Percentiles rank a stretch among this genome's conserved stretches.
Conservation (phyloP, 2,329 filamentous ascomycete species). For the Clarireedia paspali region DNA sequence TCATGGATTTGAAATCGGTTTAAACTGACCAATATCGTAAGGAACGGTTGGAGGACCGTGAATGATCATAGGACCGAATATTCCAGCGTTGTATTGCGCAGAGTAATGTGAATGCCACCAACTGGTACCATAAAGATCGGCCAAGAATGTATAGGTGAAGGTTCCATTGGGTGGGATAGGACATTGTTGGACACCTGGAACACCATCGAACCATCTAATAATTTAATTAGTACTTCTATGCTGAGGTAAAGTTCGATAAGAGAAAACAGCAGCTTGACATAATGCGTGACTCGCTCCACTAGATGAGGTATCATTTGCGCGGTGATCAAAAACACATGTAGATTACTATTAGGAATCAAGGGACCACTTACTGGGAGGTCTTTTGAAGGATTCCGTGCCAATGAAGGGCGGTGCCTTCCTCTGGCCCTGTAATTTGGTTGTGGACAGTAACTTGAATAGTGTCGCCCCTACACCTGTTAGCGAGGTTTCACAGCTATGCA, state of each 20-base stretch:
- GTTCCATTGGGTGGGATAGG: slow-evolving; percentile 45
- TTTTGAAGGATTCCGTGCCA: slow-evolving; percentile 42
- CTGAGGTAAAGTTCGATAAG: no score
- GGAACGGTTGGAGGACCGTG: slow-evolving; percentile 48
- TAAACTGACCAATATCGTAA: slow-evolving; percentile 44
- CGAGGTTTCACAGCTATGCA: neutral
- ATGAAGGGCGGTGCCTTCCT: slow-evolving; percentile 34
- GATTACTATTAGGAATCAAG: no score
- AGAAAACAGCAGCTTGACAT: no score
- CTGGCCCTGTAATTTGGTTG: slow-evolving; percentile 51
- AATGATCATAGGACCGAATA: slow-evolving; percentile 53
- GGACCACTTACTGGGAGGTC: slow-evolving; percentile 13
- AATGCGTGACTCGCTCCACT: no score
- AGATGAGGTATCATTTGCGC: no score
- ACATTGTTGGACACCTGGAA: slow-evolving; percentile 50
- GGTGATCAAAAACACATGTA: no score
- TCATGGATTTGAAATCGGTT: no score
- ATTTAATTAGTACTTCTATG: slow-evolving; percentile 4
- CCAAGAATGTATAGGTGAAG: slow-evolving; percentile 24
- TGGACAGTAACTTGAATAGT: slow-evolving; percentile 55
- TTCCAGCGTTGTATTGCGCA: slow-evolving; percentile 43
- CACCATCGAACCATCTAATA: slow-evolving; percentile 32
- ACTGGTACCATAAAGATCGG: slow-evolving; percentile 3
- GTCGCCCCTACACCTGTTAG: slow-evolving; percentile 24
- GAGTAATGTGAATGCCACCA: slow-evolving; percentile 58